Conservation (phyloP, 106 monocot genomes). For the Amphibolis antarctica region DNA sequence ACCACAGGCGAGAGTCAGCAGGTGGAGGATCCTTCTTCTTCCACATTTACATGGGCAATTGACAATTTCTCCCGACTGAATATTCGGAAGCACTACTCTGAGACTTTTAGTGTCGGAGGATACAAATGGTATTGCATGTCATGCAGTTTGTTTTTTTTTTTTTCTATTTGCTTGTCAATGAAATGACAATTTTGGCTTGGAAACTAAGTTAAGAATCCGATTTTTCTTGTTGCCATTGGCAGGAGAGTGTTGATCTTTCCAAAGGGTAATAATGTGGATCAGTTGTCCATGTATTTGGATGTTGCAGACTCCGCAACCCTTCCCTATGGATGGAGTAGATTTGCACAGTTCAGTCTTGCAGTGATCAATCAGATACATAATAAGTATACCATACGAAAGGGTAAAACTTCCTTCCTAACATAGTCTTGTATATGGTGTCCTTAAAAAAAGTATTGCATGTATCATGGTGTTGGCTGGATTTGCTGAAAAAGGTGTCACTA, state of each 20-base stretch:
- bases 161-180: neutral
- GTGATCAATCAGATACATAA: conserved; percentile 68
- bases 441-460: neutral
- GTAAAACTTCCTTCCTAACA: conserved; percentile 1
- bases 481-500: too few species aligned
- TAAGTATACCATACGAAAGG: conserved; percentile 34
- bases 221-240: conserved; percentile 1
- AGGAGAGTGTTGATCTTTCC: conserved; percentile 87
- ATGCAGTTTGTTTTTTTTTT: neutral
- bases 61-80: conserved; percentile 34
- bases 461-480: too few species aligned
- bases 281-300: conserved; percentile 84
- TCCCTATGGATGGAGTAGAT: conserved; percentile 86
- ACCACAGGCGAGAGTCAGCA: conserved; percentile 23
- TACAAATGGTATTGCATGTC: conserved; percentile 27
- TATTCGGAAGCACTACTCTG: conserved; percentile 31
- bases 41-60: conserved; percentile 37
- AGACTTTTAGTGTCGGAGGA: conserved; percentile 25
- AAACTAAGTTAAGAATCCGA: too few species aligned
- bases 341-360: conserved; percentile 68
- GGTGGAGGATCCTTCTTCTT: conserved; percentile 32
- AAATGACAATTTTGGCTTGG: neutral
- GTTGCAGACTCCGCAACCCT: conserved; percentile 67
- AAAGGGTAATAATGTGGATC: conserved; percentile 87
- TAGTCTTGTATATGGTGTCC: neutral